A percentile compares a stretch with the other conserved stretches of the same genome.
phyloP scores from a whole-genome alignment of 2,329 filamentous ascomycete genomes.

The Fusarium proliferatum region DNA sequence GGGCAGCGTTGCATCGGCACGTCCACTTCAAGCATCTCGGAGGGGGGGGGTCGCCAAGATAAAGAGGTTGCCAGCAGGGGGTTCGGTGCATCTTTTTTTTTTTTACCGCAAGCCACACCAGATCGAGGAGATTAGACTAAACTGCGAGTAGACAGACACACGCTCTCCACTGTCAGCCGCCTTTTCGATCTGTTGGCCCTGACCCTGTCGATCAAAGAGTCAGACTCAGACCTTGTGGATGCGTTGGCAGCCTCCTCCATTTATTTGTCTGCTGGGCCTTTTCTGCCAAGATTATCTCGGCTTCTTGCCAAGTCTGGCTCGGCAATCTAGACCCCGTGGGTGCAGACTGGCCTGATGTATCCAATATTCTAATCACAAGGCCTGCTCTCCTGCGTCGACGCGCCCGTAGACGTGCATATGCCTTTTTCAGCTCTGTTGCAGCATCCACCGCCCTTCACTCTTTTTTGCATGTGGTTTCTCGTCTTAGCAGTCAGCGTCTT shows the following conservation, averaged over 20 bases:
- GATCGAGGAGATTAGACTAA: neutral
- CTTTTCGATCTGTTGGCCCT: neutral
- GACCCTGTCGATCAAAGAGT: constrained; percentile 1
- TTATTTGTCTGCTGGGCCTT: neutral
- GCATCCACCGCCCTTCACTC: neutral
- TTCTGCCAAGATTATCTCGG: constrained; percentile 8
- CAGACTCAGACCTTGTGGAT: neutral
- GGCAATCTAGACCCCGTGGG: constrained; percentile 17
- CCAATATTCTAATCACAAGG: constrained; percentile 6
- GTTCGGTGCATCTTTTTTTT: no score
- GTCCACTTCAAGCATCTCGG: neutral
- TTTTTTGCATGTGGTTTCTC: neutral
- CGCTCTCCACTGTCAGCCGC: neutral
- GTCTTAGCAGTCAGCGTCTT: constrained; percentile 16
- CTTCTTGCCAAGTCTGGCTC: constrained; percentile 14
- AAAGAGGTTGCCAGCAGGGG: neutral
- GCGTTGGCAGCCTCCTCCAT: neutral
- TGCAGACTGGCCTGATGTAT: constrained; percentile 11
- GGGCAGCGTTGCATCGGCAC: neutral
- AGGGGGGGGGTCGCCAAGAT: neutral
- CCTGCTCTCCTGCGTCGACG: neutral
- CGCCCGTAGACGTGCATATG: constrained; percentile 35
- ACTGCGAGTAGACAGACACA: neutral
- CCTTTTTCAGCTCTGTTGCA: neutral
- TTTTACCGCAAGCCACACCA: neutral